phyloP scores from a whole-genome alignment of 371 early-diverging fungal species.

The Saksenaea vasiformis region DNA sequence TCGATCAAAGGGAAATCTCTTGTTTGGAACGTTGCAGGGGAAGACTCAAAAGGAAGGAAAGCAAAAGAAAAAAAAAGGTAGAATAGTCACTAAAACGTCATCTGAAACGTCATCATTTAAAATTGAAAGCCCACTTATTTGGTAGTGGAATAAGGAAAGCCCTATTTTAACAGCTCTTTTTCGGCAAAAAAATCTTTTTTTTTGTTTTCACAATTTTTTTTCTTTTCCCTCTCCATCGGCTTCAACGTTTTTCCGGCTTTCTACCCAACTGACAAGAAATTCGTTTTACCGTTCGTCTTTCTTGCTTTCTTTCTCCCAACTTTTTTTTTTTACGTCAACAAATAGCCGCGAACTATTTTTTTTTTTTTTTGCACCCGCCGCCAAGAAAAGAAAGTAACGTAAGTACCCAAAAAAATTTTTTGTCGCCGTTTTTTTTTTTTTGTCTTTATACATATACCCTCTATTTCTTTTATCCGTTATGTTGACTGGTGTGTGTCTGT shows the following conservation, averaged over 20 bases:
- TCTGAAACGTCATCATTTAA: background rate
- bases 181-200: conserved; percentile 10
- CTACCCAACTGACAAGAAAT: background rate
- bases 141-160: background rate
- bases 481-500: too few species aligned
- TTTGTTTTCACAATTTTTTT: conserved; percentile 9
- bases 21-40: too few species aligned
- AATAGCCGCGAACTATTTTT: conserved; percentile 1
- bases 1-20: too few species aligned
- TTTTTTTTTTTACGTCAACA: conserved; percentile 8
- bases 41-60: too few species aligned
- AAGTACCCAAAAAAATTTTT: background rate
- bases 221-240: conserved; percentile 1
- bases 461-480: too few species aligned
- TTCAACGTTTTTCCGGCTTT: conserved; percentile 10
- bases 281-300: conserved; percentile 4
- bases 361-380: conserved; percentile 1
- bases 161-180: conserved; percentile 5
- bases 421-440: background rate
- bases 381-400: conserved; percentile 8
- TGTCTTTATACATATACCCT: background rate
- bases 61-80: too few species aligned
- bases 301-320: background rate
- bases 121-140: background rate
- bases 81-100: too few species aligned